Evolutionary conservation across 352 stramenopile species (phyloP).

Genomic region (Globisporangium spiculum): DNA sequence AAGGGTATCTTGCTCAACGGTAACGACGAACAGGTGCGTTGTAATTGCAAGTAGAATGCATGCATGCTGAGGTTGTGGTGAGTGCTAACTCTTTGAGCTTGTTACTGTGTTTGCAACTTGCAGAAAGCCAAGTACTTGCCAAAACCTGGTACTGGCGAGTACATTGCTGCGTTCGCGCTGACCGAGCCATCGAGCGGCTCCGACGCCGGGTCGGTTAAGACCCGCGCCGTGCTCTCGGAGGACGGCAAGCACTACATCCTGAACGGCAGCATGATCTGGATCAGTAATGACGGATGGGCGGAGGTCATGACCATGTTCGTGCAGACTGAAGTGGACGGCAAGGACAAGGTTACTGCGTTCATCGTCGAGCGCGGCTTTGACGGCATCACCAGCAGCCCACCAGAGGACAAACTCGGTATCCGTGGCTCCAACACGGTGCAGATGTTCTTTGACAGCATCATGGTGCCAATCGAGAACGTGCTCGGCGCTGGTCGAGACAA

Average conservation of each 20-base stretch:
- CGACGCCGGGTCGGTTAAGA: slow-evolving; percentile 90
- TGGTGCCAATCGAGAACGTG: slow-evolving; percentile 91
- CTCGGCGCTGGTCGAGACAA: slow-evolving; percentile 76
- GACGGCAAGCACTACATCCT: slow-evolving; percentile 90
- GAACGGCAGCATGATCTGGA: slow-evolving; percentile 97
- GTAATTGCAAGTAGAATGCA: neutral
- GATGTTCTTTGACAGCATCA: slow-evolving; percentile 95
- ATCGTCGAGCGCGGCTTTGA: slow-evolving; percentile 94
- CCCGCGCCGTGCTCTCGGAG: slow-evolving; percentile 84
- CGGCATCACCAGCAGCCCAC: slow-evolving; percentile 88
- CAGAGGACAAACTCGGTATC: slow-evolving; percentile 98
- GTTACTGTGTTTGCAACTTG: neutral
- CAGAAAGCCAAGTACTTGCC: slow-evolving; percentile 89
- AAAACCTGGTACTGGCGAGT: slow-evolving; percentile 85
- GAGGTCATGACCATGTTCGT: slow-evolving; percentile 97
- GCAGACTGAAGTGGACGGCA: slow-evolving; percentile 92
- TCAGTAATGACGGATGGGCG: slow-evolving; percentile 96
- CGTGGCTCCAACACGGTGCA: slow-evolving; percentile 96
- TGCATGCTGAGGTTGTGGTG: neutral
- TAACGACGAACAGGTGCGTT: slow-evolving; percentile 50
- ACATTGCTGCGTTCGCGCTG: slow-evolving; percentile 85
- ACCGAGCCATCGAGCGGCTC: slow-evolving; percentile 91
- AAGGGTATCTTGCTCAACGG: slow-evolving; percentile 89
- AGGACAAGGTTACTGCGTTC: slow-evolving; percentile 98
- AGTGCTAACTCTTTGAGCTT: slow-evolving; percentile 5